Evolutionary conservation across 495 filamentous ascomycete species (phyloP).

Genomic region (Penicillium desertorum): DNA sequence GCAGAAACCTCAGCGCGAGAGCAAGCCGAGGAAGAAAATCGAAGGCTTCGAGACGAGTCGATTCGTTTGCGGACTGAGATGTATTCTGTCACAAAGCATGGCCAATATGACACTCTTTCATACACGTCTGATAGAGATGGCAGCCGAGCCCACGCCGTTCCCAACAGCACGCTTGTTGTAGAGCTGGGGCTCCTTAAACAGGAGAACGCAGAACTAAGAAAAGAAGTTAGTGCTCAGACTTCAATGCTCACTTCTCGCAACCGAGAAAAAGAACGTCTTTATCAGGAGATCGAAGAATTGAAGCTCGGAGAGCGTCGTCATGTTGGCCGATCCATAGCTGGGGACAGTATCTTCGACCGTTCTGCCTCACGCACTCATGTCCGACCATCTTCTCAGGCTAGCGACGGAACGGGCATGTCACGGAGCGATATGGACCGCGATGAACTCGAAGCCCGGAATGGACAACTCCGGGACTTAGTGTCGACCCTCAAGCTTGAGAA

Average conservation of each 20-base stretch:
- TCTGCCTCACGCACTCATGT: slow-evolving; percentile 83
- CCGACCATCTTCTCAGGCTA: slow-evolving; percentile 68
- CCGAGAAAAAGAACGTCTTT: slow-evolving; percentile 88
- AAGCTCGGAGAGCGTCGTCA: slow-evolving; percentile 81
- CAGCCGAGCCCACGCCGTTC: slow-evolving; percentile 56
- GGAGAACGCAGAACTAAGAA: slow-evolving; percentile 87
- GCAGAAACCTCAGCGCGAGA: slow-evolving; percentile 87
- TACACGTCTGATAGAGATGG: slow-evolving; percentile 61
- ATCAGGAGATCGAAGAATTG: slow-evolving; percentile 95
- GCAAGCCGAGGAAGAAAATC: slow-evolving; percentile 85
- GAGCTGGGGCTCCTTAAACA: slow-evolving; percentile 79
- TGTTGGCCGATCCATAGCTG: slow-evolving; percentile 61
- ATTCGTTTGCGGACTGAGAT: slow-evolving; percentile 70
- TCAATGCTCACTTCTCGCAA: slow-evolving; percentile 98
- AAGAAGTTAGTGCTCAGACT: slow-evolving; percentile 92
- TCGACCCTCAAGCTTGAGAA: slow-evolving; percentile 82
- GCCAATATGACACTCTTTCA: slow-evolving; percentile 58
- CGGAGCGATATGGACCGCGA: slow-evolving; percentile 82
- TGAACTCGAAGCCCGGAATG: slow-evolving; percentile 77
- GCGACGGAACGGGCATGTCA: slow-evolving; percentile 67
- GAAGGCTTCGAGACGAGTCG: slow-evolving; percentile 79
- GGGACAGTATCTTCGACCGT: slow-evolving; percentile 89
- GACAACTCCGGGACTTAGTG: slow-evolving; percentile 80
- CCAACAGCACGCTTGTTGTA: slow-evolving; percentile 64
- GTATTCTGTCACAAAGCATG: slow-evolving; percentile 33